phyloP scores from a whole-genome alignment of 345 rosid genomes.

The Turritis glabra region DNA sequence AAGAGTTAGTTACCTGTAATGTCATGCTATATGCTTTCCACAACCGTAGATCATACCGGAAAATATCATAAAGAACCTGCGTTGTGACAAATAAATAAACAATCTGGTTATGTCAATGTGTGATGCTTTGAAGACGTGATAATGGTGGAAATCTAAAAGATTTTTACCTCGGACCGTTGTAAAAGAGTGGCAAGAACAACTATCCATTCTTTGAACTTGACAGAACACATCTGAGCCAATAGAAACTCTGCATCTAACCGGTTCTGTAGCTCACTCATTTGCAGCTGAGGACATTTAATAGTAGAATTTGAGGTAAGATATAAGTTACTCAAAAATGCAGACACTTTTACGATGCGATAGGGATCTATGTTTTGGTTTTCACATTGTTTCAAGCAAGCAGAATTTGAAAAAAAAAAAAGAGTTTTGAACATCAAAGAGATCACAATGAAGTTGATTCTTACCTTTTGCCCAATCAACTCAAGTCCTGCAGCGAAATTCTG shows the following conservation, averaged over 20 bases:
- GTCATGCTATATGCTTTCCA: constrained; percentile 88
- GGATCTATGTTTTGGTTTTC: not conserved
- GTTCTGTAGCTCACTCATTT: constrained; percentile 93
- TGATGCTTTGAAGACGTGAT: not conserved
- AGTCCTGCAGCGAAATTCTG: constrained; percentile 93
- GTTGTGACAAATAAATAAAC: not conserved
- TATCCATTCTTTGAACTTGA: constrained; percentile 98
- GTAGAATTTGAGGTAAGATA: not conserved
- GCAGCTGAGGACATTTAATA: constrained; percentile 58
- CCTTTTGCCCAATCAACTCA: constrained; percentile 92
- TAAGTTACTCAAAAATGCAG: not conserved
- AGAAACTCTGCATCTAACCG: constrained; percentile 94
- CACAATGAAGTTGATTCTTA: not conserved
- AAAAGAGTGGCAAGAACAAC: constrained; percentile 94
- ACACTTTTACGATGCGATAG: not conserved
- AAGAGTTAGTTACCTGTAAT: constrained; percentile 54
- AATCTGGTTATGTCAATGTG: not conserved
- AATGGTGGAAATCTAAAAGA: not conserved
- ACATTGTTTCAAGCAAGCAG: not conserved
- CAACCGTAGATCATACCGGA: constrained; percentile 67
- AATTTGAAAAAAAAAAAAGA: not conserved
- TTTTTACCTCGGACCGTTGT: constrained; percentile 78
- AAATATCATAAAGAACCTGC: constrained; percentile 91
- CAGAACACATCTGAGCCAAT: constrained; percentile 97
- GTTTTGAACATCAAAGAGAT: not conserved